These are phyloP conservation scores for Iberis amara DNA, from an alignment of 441 rosid genomes.

Conservation along the genomic window DNA sequence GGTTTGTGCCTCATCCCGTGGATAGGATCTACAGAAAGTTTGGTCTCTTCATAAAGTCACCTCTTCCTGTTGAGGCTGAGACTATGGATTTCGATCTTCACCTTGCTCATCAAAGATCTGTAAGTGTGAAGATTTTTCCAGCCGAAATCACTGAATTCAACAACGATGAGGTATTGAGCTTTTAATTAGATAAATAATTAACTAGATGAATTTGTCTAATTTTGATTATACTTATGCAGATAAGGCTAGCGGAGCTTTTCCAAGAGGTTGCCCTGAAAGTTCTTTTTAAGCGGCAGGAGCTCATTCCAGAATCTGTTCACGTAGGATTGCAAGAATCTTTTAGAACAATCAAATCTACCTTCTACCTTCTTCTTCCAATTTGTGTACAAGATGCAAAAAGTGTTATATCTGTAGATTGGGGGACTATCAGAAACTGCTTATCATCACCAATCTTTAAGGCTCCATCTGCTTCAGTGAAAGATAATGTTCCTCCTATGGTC, in stretches of 20 bases:
- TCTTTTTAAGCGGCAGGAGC: slow-evolving; percentile 62
- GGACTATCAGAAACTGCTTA: slow-evolving; percentile 56
- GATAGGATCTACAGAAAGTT: slow-evolving; percentile 78
- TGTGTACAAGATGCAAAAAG: slow-evolving; percentile 32
- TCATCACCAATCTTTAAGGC: slow-evolving; percentile 68
- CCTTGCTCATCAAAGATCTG: slow-evolving; percentile 79
- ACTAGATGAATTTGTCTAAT: slow-evolving; percentile 23
- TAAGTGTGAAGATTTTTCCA: slow-evolving; percentile 57
- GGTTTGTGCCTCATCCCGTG: slow-evolving; percentile 66
- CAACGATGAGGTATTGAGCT: slow-evolving; percentile 52
- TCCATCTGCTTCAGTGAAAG: slow-evolving; percentile 35
- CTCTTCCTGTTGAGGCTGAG: slow-evolving; percentile 81
- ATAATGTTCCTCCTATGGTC: slow-evolving; percentile 30
- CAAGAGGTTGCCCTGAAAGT: slow-evolving; percentile 83
- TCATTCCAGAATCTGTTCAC: slow-evolving; percentile 48
- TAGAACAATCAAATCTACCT: slow-evolving; percentile 44
- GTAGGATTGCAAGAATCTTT: slow-evolving; percentile 43
- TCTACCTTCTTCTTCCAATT: slow-evolving; percentile 85
- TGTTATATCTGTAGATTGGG: slow-evolving; percentile 59
- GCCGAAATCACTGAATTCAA: slow-evolving; percentile 40
- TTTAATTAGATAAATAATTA: slow-evolving; percentile 10
- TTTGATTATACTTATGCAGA: slow-evolving; percentile 43
- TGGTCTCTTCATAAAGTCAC: slow-evolving; percentile 70
- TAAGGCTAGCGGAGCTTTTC: slow-evolving; percentile 54
- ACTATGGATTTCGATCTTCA: slow-evolving; percentile 76